phyloP scores from a whole-genome alignment of 139 green algal species.

The Picochlorum sp. region DNA sequence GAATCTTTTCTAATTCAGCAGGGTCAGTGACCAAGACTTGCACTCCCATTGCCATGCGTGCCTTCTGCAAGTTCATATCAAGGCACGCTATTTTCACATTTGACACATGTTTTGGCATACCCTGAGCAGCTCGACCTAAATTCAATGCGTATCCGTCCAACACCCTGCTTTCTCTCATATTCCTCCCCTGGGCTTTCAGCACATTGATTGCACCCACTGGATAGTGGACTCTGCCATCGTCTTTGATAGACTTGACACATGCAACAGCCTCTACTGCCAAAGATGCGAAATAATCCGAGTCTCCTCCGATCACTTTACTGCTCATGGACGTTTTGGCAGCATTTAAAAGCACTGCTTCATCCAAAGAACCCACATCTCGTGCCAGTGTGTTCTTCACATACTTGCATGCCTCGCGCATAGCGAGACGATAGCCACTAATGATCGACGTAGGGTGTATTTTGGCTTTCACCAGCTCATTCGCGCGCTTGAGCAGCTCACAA shows the following conservation, averaged over 20 bases:
- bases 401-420: slow-evolving; percentile 89
- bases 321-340: slow-evolving; percentile 87
- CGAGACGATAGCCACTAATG: slow-evolving; percentile 91
- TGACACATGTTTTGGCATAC: slow-evolving; percentile 46
- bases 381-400: slow-evolving; percentile 85
- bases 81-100: slow-evolving; percentile 77
- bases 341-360: slow-evolving; percentile 75
- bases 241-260: slow-evolving; percentile 39
- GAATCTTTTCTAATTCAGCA: slow-evolving; percentile 91
- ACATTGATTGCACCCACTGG: slow-evolving; percentile 95
- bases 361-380: slow-evolving; percentile 65
- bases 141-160: slow-evolving; percentile 97
- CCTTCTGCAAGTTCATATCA: slow-evolving; percentile 93
- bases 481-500: slow-evolving; percentile 90
- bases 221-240: slow-evolving; percentile 51
- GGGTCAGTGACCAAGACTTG: slow-evolving; percentile 91
- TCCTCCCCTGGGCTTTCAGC: slow-evolving; percentile 95
- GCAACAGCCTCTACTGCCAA: slow-evolving; percentile 74
- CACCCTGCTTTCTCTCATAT: slow-evolving; percentile 68
- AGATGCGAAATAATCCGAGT: slow-evolving; percentile 81
- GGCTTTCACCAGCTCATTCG: slow-evolving; percentile 87
- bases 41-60: slow-evolving; percentile 78
- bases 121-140: slow-evolving; percentile 72
- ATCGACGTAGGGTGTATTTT: slow-evolving; percentile 98
- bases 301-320: slow-evolving; percentile 83